These are phyloP conservation scores for Paspalum notatum DNA, from an alignment of 176 grass and related monocot species.

Conservation along the genomic window DNA sequence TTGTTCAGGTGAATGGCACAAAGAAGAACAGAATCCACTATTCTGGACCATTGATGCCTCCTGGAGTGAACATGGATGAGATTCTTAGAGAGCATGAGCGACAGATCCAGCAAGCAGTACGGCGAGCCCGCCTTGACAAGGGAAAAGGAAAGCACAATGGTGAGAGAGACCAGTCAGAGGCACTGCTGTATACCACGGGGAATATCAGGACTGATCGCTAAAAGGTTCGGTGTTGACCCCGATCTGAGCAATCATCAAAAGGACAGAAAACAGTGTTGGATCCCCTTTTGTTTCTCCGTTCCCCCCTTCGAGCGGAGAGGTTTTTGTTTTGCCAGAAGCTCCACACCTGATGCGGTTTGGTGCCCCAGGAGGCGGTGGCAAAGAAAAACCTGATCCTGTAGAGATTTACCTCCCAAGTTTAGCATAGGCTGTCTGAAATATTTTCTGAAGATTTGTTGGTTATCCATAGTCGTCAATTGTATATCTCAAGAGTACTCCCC, in stretches of 20 bases:
- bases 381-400: constrained; percentile 56
- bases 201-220: constrained; percentile 60
- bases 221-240: background rate
- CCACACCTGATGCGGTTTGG: constrained; percentile 28
- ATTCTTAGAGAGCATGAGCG: constrained; percentile 89
- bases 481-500: constrained; percentile 44
- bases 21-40: constrained; percentile 98
- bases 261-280: constrained; percentile 29
- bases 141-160: constrained; percentile 63
- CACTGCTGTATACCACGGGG: constrained; percentile 50
- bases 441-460: constrained; percentile 49
- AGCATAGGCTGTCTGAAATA: constrained; percentile 50
- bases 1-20: constrained; percentile 61
- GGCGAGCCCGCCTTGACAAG: constrained; percentile 81
- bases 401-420: constrained; percentile 44
- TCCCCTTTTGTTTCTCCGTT: constrained; percentile 10
- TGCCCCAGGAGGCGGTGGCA: constrained; percentile 32
- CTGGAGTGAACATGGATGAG: constrained; percentile 87
- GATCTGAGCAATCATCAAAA: constrained; percentile 7
- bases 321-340: constrained; percentile 44
- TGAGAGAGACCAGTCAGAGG: constrained; percentile 76
- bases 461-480: constrained; percentile 58
- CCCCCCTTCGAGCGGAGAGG: constrained; percentile 26
- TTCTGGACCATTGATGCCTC: constrained; percentile 93
- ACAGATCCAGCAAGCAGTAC: constrained; percentile 82